Evolutionary conservation across 352 stramenopile genomes (phyloP).

Genomic region (Phytophthora podocarpi): DNA sequence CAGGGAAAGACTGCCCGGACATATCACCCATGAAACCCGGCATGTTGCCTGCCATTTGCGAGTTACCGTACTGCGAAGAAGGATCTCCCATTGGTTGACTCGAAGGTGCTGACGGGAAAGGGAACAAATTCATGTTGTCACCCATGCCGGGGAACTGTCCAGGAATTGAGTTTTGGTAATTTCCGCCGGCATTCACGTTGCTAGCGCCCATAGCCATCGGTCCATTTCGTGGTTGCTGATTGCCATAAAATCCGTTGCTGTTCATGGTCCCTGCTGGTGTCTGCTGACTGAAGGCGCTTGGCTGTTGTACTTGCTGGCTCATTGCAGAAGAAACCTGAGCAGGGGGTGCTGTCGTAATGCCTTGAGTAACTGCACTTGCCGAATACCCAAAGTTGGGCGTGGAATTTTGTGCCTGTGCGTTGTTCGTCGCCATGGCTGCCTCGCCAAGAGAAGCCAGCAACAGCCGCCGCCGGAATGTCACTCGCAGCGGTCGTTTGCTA

Average conservation of each 20-base stretch:
- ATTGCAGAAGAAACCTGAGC: constrained; percentile 16
- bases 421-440: constrained; percentile 1
- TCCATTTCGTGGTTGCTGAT: constrained; percentile 17
- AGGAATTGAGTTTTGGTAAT: constrained; percentile 6
- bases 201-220: constrained; percentile 12
- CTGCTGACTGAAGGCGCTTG: constrained; percentile 26
- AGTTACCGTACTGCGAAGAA: constrained; percentile 31
- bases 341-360: background rate
- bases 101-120: constrained; percentile 32
- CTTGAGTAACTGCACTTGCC: constrained; percentile 8
- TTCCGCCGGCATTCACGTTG: constrained; percentile 9
- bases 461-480: constrained; percentile 68
- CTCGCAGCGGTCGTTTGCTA: constrained; percentile 62
- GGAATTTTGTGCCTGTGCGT: constrained; percentile 1
- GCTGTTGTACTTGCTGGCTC: constrained; percentile 26
- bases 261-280: background rate
- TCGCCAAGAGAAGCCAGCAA: constrained; percentile 5
- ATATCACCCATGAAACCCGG: constrained; percentile 42
- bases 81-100: constrained; percentile 31
- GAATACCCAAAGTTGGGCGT: constrained; percentile 11
- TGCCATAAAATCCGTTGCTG: constrained; percentile 22
- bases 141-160: constrained; percentile 23
- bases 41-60: constrained; percentile 15
- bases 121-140: constrained; percentile 37
- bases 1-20: constrained; percentile 30